These are phyloP conservation scores for Annulohypoxylon nitens DNA, from an alignment of 495 filamentous ascomycete species.

Conservation along the genomic window DNA sequence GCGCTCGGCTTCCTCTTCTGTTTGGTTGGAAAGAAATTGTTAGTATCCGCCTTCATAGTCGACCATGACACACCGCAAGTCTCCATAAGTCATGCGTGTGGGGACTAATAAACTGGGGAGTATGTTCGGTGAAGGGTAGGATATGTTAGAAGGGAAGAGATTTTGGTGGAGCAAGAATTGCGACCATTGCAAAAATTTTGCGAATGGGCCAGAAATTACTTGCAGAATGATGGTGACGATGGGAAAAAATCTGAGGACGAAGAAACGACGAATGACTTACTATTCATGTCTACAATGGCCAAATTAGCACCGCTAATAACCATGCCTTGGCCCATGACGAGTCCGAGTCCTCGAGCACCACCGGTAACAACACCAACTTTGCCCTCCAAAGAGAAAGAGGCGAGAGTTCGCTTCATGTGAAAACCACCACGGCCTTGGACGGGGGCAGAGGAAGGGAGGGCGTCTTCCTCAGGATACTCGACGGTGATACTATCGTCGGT, in stretches of 20 bases:
- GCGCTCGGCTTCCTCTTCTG: conserved; percentile 85
- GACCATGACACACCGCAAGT: conserved; percentile 29
- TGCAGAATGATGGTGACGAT: background rate
- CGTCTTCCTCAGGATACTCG: conserved; percentile 77
- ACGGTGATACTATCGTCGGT: conserved; percentile 82
- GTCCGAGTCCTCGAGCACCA: conserved; percentile 84
- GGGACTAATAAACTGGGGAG: conserved; percentile 16
- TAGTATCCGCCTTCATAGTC: conserved; percentile 16
- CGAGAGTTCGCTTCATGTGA: conserved; percentile 61
- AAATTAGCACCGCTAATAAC: conserved; percentile 88
- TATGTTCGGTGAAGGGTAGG: conserved; percentile 7
- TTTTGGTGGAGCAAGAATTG: conserved; percentile 4
- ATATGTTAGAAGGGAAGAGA: background rate
- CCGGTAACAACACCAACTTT: conserved; percentile 86
- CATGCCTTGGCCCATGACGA: conserved; percentile 92
- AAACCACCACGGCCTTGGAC: conserved; percentile 78
- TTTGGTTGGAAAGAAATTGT: conserved; percentile 24
- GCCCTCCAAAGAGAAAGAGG: conserved; percentile 80
- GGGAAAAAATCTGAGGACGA: background rate
- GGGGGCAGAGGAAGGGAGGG: conserved; percentile 73
- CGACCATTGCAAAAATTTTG: background rate
- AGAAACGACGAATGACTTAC: conserved; percentile 65
- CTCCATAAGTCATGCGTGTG: conserved; percentile 16
- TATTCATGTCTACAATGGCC: conserved; percentile 93
- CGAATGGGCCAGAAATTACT: background rate